Conservation (phyloP, 2,329 filamentous ascomycete species). For the Escovopsis sp. region DNA sequence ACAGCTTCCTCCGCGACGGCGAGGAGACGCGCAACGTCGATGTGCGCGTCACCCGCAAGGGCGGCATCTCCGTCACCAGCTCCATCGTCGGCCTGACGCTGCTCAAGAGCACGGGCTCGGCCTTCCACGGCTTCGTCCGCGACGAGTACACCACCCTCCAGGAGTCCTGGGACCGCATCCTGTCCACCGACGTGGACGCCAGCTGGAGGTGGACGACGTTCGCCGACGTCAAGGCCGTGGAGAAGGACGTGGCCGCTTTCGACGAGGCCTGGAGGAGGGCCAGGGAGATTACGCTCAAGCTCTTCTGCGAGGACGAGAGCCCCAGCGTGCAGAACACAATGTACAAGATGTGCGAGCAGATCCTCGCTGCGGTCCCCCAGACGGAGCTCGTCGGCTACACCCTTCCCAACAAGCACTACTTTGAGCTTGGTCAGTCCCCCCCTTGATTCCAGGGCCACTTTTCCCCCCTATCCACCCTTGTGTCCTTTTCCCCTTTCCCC, state of each 20-base stretch:
- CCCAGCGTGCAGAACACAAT: conserved; percentile 93
- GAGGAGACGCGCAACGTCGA: conserved; percentile 76
- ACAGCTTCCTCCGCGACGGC: conserved; percentile 86
- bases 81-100: conserved; percentile 71
- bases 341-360: conserved; percentile 94
- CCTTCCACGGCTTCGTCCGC: conserved; percentile 85
- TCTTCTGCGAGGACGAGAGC: conserved; percentile 79
- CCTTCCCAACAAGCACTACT: conserved; percentile 97
- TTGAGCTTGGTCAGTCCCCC: conserved; percentile 63
- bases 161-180: conserved; percentile 88
- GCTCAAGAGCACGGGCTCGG: conserved; percentile 90
- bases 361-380: conserved; percentile 59
- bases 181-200: conserved; percentile 84
- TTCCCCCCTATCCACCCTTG: no score
- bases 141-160: conserved; percentile 86
- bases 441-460: no score
- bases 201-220: conserved; percentile 76
- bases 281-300: conserved; percentile 75
- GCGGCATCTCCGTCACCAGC: conserved; percentile 61
- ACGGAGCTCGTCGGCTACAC: conserved; percentile 64
- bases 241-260: conserved; percentile 49
- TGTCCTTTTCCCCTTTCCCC: neutral
- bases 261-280: conserved; percentile 64
- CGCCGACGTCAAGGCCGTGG: conserved; percentile 48
- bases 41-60: conserved; percentile 48